phyloP scores from a whole-genome alignment of 345 rosid species.

The Arabidopsis arenosa region DNA sequence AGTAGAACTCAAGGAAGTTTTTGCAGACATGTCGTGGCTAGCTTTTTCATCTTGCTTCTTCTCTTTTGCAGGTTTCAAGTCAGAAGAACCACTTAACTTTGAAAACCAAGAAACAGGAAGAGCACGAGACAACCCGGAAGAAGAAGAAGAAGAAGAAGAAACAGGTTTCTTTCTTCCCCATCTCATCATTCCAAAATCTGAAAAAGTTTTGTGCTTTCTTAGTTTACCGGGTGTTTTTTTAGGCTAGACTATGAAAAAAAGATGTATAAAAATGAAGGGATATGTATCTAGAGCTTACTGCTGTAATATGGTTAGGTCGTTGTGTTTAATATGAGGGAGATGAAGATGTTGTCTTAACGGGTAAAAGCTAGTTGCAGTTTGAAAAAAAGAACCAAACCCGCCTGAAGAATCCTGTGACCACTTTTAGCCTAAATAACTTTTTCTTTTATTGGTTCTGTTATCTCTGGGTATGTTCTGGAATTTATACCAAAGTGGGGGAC shows the following conservation, averaged over 20 bases:
- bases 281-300: conserved; percentile 35
- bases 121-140: conserved; percentile 49
- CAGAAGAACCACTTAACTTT: conserved; percentile 59
- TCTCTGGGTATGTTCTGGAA: conserved; percentile 43
- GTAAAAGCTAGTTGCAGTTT: conserved; percentile 39
- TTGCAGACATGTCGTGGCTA: conserved; percentile 41
- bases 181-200: conserved; percentile 53
- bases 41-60: conserved; percentile 44
- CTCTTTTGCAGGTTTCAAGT: conserved; percentile 47
- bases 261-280: conserved; percentile 22
- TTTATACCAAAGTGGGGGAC: conserved; percentile 44
- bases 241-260: conserved; percentile 12
- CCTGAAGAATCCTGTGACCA: conserved; percentile 48
- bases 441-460: conserved; percentile 15
- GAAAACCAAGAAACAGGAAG: conserved; percentile 65
- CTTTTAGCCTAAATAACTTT: conserved; percentile 30
- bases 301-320: conserved; percentile 39
- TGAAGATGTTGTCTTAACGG: conserved; percentile 37
- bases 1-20: conserved; percentile 41
- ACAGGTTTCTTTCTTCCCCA: conserved; percentile 62
- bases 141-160: conserved; percentile 51
- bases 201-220: conserved; percentile 10
- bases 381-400: conserved; percentile 45
- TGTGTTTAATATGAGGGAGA: conserved; percentile 41
- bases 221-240: conserved; percentile 11